Conservation (phyloP, 352 stramenopile genomes). For the Elongisporangium undulatum region DNA sequence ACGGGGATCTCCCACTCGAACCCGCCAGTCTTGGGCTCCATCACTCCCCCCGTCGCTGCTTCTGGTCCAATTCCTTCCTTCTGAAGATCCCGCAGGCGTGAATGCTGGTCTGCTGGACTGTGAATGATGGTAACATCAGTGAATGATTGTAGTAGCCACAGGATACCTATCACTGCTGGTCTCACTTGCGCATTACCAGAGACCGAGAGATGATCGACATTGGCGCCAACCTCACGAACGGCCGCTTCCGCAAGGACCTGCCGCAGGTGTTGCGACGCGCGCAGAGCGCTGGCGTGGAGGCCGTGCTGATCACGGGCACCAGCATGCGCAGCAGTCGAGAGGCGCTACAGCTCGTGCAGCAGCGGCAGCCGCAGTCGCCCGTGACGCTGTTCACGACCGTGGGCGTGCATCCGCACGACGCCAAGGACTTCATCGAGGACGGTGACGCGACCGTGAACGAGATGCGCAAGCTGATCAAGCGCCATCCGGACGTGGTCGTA, state of each 20-base stretch:
- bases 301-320: slow-evolving; percentile 87
- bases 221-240: slow-evolving; percentile 60
- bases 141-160: no score
- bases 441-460: slow-evolving; percentile 18
- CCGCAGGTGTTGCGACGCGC: slow-evolving; percentile 85
- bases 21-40: not conserved
- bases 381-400: slow-evolving; percentile 83
- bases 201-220: slow-evolving; percentile 49
- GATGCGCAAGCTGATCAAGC: slow-evolving; percentile 39
- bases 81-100: not conserved
- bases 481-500: slow-evolving; percentile 56
- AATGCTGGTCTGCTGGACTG: no score
- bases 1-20: slow-evolving; percentile 44
- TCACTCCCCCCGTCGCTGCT: no score
- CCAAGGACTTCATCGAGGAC: slow-evolving; percentile 61
- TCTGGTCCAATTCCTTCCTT: not conserved
- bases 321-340: slow-evolving; percentile 33
- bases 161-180: not conserved
- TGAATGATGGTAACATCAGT: no score
- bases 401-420: slow-evolving; percentile 93
- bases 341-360: slow-evolving; percentile 33
- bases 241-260: slow-evolving; percentile 81
- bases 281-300: slow-evolving; percentile 50
- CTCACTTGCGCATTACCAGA: not conserved
- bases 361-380: slow-evolving; percentile 9